Evolutionary conservation across 1,284 basidiomycete species (phyloP).

Genomic region (Erythrobasidium hasegawianum): DNA sequence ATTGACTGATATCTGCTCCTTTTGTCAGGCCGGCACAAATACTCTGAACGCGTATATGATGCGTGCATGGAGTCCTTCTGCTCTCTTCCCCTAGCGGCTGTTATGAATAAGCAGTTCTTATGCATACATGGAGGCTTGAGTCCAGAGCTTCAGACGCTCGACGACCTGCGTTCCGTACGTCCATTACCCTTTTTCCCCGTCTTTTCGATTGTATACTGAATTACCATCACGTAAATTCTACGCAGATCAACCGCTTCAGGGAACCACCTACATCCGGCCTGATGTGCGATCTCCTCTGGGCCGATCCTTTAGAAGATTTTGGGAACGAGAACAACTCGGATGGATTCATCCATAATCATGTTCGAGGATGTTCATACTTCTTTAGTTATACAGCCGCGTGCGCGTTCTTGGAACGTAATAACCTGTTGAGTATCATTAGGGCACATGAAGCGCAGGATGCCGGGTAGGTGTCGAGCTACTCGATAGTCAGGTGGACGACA

Average conservation of each 20-base stretch:
- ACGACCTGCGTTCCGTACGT: slow-evolving; percentile 74
- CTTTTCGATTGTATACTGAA: not conserved
- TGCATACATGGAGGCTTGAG: slow-evolving; percentile 92
- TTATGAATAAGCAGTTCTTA: slow-evolving; percentile 97
- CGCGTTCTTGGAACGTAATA: slow-evolving; percentile 88
- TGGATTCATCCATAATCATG: slow-evolving; percentile 86
- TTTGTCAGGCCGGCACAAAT: slow-evolving; percentile 81
- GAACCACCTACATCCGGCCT: slow-evolving; percentile 90
- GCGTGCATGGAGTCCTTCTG: slow-evolving; percentile 93
- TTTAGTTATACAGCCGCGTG: slow-evolving; percentile 95
- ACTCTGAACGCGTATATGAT: slow-evolving; percentile 83
- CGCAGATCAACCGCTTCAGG: slow-evolving; percentile 83
- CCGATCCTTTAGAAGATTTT: slow-evolving; percentile 90
- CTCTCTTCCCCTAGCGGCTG: slow-evolving; percentile 79
- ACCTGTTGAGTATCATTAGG: slow-evolving; percentile 87
- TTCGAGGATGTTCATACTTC: slow-evolving; percentile 92
- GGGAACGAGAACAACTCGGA: slow-evolving; percentile 82
- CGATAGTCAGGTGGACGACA: not conserved
- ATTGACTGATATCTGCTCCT: slow-evolving; percentile 16
- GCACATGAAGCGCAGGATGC: slow-evolving; percentile 95
- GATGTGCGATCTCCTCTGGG: slow-evolving; percentile 95
- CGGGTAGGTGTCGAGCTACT: slow-evolving; percentile 57
- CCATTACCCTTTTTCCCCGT: not conserved
- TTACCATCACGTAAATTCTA: not conserved
- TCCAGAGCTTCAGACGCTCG: slow-evolving; percentile 83